Evolutionary conservation across 2,329 filamentous ascomycete genomes (phyloP), one percentile per base, ranked within the genome.

Genomic region (Epichloe amarillans): DNA sequence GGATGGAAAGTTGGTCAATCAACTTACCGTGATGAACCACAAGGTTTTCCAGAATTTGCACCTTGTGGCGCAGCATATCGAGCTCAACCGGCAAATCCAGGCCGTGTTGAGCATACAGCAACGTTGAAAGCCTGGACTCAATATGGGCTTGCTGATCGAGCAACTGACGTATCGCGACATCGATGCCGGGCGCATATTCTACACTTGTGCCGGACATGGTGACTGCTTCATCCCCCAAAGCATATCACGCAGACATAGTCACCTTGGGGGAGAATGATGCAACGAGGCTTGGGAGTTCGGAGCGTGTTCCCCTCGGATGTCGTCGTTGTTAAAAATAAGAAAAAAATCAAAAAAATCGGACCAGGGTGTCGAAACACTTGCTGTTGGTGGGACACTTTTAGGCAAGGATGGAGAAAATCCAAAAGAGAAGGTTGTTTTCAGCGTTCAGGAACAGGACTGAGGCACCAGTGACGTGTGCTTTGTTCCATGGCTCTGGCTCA

Each of bases 11-110:
- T 36, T 17, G 21, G n/a, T 43, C 19, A 42, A 45, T 42, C 51
- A 54, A 57, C 59, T 66, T 67, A 80, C 77, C 70, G 59, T 76
- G 69, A 53, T 68, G 69, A 55, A 72, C 67, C 49, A 70, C 69
- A 61, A 74, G 73, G 50, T 65, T 63, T 57, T 73, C 70, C 51
- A 80, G 65, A 42, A 72, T 68, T 52, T 68, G 71, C 50, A 74
- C 65, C 62, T 80, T 80, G 62, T 76, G 71, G 53, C 73, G 75
- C 58, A 81, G 65, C 73, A 79, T 77, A 48, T 71, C 68, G 30
- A 77, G 65, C 65, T 80, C 77, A 46, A 69, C 55, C 54, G 68
- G 69, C 56, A 70, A 63, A 60, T 76, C 71, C 49, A 71, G 67
- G 46, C 69, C 69, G 64, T 73, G 71, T 55, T 70, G 72, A 56